These are phyloP conservation scores for Tillandsia leiboldiana DNA, from an alignment of 176 grass and related monocot species.

Conservation along the genomic window DNA sequence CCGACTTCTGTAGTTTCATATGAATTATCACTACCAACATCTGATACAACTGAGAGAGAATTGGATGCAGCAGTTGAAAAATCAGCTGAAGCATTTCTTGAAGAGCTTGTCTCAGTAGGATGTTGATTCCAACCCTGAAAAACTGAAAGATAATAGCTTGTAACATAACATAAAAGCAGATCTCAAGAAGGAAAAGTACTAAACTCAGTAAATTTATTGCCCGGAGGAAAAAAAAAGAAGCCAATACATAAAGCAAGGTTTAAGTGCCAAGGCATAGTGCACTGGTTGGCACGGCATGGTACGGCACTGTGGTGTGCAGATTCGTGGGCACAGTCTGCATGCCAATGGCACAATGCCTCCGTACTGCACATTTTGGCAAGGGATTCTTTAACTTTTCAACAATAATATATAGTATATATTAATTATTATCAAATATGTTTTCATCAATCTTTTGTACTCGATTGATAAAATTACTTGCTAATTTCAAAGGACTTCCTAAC, in stretches of 20 bases:
- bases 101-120: constrained; percentile 44
- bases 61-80: constrained; percentile 18
- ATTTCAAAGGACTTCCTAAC: no score
- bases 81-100: constrained; percentile 31
- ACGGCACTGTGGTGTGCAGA: no score
- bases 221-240: neutral
- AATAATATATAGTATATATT: no score
- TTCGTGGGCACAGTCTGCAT: no score
- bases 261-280: no score
- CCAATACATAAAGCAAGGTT: neutral
- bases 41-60: constrained; percentile 24
- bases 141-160: constrained; percentile 29
- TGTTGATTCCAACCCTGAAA: constrained; percentile 54
- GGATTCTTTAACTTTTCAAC: no score
- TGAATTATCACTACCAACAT: constrained; percentile 25
- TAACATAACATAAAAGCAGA: neutral
- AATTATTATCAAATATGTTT: no score
- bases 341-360: no score
- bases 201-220: neutral
- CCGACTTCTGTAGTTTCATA: constrained; percentile 27
- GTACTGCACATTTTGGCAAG: no score
- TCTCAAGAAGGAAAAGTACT: neutral
- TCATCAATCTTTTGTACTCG: no score
- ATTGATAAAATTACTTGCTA: no score
- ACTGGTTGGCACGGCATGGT: no score